Evolutionary conservation across 768 basidiomycete genomes (phyloP), one percentile per base, ranked within the genome.

Genomic region (Pleurotus sapidus): DNA sequence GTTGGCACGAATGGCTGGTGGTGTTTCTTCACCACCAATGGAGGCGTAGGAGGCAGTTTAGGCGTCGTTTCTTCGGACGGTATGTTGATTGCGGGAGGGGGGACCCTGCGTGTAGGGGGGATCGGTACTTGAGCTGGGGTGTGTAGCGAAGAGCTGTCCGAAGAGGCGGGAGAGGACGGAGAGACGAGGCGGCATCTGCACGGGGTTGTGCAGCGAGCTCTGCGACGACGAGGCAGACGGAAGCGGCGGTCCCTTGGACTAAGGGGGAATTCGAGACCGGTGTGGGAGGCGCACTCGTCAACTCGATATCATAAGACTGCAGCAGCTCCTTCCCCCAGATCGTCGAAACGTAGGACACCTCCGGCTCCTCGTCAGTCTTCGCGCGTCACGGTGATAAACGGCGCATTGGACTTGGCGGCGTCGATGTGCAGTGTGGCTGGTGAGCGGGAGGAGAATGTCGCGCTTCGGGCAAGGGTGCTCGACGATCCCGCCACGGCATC

Each of bases 231-330:
- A 34, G 23, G 51, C 51, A 11, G 51, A 54, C n/a, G 51, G 39
- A 12, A 54, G 39, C 18, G 51, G 51, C 2, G 42, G 9, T 20
- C 42, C 37, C 24, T 23, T 54, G 5, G 51, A 54, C n/a, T n/a
- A 54, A 27, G 18, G 51, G 51, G 3, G 51, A 54, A 24, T 54
- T 54, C 39, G 51, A 54, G n/a, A 54, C 51, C 11, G 51, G 51
- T 18, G 51, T 54, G 7, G 51, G 34, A 15, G 51, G 51, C 15
- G 51, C 51, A 42, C 51, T 54, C 37, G 51, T 17, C 27, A 54
- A 18, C 4, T 54, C 51, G 20, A 54, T 54, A 40, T 54, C 51
- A 3, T 54, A 54, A 11, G 51, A 54, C 39, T 43, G 51, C 20
- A 54, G 17, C 37, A 54, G 39, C 27, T 54, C 51, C 9, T 54